Conservation (phyloP, 176 grass and related monocot genomes). For the Musa beccarii region DNA sequence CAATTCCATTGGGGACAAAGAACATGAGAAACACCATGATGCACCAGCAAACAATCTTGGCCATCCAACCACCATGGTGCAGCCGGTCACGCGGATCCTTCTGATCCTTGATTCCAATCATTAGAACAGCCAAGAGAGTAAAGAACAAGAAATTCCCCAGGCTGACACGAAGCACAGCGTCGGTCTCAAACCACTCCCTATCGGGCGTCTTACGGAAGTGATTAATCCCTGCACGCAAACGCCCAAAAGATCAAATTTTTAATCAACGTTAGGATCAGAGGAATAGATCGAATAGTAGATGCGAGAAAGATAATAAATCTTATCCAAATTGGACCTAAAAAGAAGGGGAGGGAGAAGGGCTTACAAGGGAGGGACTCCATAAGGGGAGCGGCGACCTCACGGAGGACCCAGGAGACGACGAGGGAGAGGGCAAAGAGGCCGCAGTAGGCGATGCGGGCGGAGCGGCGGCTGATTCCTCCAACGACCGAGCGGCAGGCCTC, state of each 20-base stretch:
- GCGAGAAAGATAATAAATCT: too few species aligned
- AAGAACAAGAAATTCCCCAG: conserved; percentile 98
- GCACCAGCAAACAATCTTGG: conserved; percentile 92
- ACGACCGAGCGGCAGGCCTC: conserved; percentile 96
- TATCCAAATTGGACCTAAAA: neutral
- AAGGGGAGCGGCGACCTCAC: conserved; percentile 93
- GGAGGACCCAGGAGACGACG: conserved; percentile 83
- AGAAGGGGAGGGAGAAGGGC: neutral
- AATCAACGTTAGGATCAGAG: neutral
- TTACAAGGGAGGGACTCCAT: conserved; percentile 88
- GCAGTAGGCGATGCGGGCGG: conserved; percentile 97
- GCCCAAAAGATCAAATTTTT: neutral
- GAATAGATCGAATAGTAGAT: neutral
- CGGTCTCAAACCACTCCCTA: conserved; percentile 99
- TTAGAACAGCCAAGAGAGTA: conserved; percentile 76
- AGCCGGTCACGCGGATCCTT: conserved; percentile 95
- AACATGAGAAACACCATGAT: conserved; percentile 87
- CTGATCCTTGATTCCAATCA: conserved; percentile 98
- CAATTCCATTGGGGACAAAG: conserved; percentile 83
- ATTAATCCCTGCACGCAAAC: conserved; percentile 68
- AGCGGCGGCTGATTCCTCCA: conserved; percentile 91
- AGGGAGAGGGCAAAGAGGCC: conserved; percentile 98
- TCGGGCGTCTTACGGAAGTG: conserved; percentile 93
- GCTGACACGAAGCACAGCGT: conserved; percentile 96
- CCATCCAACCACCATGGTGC: conserved; percentile 97